Conservation (phyloP, 1,139 yeast species). For the Diutina ranongensis region DNA sequence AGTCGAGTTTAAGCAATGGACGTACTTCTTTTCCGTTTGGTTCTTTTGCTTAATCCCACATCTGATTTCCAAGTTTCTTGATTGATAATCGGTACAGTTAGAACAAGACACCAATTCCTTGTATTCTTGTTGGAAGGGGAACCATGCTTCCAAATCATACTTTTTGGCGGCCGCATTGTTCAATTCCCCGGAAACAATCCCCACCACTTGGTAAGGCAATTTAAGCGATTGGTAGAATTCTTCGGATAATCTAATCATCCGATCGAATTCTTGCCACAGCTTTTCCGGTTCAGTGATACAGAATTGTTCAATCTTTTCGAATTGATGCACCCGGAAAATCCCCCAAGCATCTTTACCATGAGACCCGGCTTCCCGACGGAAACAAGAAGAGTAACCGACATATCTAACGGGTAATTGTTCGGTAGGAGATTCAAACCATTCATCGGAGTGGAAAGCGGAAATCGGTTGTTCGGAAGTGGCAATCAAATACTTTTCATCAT, state of each 20-base stretch:
- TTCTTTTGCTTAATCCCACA: constrained; percentile 96
- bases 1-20: constrained; percentile 96
- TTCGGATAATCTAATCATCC: constrained; percentile 86
- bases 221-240: constrained; percentile 88
- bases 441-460: constrained; percentile 94
- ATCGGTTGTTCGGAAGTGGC: constrained; percentile 99
- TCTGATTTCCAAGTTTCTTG: constrained; percentile 95
- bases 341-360: constrained; percentile 99
- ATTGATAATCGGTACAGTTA: constrained; percentile 98
- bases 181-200: constrained; percentile 96
- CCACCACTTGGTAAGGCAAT: constrained; percentile 93
- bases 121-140: constrained; percentile 98
- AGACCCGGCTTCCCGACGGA: constrained; percentile 99
- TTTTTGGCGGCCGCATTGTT: constrained; percentile 99
- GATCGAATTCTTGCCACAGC: constrained; percentile 94
- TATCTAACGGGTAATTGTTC: constrained; percentile 94
- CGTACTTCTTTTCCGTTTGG: constrained; percentile 94
- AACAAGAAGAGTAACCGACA: constrained; percentile 97
- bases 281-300: constrained; percentile 94
- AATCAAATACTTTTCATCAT: constrained; percentile 92
- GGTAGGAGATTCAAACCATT: constrained; percentile 96
- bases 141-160: constrained; percentile 99
- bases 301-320: constrained; percentile 96
- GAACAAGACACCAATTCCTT: constrained; percentile 98
- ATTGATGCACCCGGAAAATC: constrained; percentile 96